phyloP scores from a whole-genome alignment of 2,329 filamentous ascomycete genomes.

The Fusarium oligoseptatum region DNA sequence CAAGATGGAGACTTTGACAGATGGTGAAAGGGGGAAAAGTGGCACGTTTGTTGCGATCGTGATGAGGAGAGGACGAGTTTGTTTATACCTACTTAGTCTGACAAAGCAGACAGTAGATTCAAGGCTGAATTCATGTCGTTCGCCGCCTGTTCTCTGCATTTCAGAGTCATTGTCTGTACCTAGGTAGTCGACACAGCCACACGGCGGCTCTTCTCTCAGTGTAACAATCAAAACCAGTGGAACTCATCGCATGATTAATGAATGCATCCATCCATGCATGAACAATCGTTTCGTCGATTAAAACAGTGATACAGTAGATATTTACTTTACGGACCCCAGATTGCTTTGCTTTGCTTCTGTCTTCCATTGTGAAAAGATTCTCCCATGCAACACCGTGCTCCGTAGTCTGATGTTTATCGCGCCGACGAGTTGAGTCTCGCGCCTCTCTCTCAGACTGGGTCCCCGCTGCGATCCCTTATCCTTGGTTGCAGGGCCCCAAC shows the following conservation, averaged over 20 bases:
- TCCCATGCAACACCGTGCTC: slow-evolving; percentile 42
- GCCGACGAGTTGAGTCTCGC: slow-evolving; percentile 23
- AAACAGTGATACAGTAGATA: slow-evolving; percentile 42
- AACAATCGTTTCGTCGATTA: slow-evolving; percentile 37
- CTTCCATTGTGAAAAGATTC: slow-evolving; percentile 30
- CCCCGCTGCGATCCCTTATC: slow-evolving; percentile 38
- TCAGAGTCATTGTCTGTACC: not conserved
- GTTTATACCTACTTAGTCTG: not conserved
- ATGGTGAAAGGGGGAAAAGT: not conserved
- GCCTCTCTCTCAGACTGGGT: slow-evolving; percentile 34
- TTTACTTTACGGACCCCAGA: slow-evolving; percentile 34
- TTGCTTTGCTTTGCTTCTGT: slow-evolving; percentile 18
- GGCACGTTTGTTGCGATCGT: not conserved
- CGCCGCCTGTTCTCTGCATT: not conserved
- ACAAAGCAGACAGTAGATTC: not conserved
- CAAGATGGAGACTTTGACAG: not conserved
- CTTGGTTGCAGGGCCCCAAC: slow-evolving; percentile 38
- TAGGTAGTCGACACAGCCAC: not conserved
- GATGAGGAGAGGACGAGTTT: not conserved
- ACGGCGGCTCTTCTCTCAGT: slow-evolving; percentile 5
- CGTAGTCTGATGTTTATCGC: slow-evolving; percentile 17
- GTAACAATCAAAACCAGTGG: not conserved
- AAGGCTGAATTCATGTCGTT: not conserved
- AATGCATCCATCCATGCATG: slow-evolving; percentile 18
- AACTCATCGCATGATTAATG: not conserved